Conservation (phyloP, 2,329 filamentous ascomycete species). For the Exophiala calicioides region DNA sequence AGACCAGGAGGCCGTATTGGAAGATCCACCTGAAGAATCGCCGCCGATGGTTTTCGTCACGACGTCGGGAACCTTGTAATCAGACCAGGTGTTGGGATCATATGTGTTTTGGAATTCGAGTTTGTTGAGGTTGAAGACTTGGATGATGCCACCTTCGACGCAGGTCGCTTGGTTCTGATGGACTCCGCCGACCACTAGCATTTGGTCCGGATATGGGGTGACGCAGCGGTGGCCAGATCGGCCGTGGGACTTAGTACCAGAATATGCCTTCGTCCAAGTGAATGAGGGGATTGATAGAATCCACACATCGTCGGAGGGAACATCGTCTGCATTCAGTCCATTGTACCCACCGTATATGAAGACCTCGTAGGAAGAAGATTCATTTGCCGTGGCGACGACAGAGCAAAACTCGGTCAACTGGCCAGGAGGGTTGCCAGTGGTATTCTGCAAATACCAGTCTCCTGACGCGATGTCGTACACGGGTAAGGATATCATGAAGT, state of each 20-base stretch:
- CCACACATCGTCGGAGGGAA: conserved; percentile 39
- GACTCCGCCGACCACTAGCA: conserved; percentile 42
- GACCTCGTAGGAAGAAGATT: conserved; percentile 40
- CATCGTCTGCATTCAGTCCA: conserved; percentile 33
- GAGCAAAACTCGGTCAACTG: conserved; percentile 44
- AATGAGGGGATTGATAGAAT: conserved; percentile 40
- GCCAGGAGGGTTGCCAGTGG: conserved; percentile 39
- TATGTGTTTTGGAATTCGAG: conserved; percentile 37
- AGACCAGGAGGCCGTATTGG: conserved; percentile 23
- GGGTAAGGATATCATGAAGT: conserved; percentile 41
- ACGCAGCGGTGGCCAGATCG: conserved; percentile 38
- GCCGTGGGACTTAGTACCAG: conserved; percentile 36
- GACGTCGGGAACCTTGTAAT: conserved; percentile 36
- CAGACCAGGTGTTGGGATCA: conserved; percentile 34
- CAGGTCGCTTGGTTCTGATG: conserved; percentile 27
- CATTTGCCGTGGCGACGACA: conserved; percentile 41
- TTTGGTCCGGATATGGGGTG: conserved; percentile 51
- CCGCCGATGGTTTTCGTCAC: conserved; percentile 40
- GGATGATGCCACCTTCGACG: conserved; percentile 40
- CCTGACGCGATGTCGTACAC: conserved; percentile 40
- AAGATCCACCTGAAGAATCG: conserved; percentile 38
- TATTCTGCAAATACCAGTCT: conserved; percentile 45
- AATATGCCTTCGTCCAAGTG: conserved; percentile 35
- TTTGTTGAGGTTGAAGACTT: conserved; percentile 47
- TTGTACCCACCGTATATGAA: conserved; percentile 41